These are phyloP conservation scores for Coemansia asiatica DNA, from an alignment of 192 early-diverging fungal species.

Conservation along the genomic window DNA sequence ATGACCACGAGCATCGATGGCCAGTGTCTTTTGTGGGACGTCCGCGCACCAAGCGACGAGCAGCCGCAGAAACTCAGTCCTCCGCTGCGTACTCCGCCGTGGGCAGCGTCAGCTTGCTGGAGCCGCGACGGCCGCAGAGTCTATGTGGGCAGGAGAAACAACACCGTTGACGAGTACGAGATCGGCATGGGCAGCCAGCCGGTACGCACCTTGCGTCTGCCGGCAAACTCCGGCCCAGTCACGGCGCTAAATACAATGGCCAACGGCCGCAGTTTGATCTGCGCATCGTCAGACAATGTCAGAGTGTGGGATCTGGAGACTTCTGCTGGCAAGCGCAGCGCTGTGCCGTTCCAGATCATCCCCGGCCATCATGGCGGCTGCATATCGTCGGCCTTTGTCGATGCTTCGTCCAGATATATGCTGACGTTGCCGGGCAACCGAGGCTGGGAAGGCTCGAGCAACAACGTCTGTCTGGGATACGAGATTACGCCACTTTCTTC, in stretches of 20 bases:
- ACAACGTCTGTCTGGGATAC: slow-evolving; percentile 85
- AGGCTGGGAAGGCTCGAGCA: slow-evolving; percentile 92
- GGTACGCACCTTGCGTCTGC: slow-evolving; percentile 76
- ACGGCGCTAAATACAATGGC: slow-evolving; percentile 72
- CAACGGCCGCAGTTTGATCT: slow-evolving; percentile 80
- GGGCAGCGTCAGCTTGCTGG: slow-evolving; percentile 78
- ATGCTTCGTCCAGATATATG: slow-evolving; percentile 76
- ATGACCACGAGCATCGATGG: slow-evolving; percentile 79
- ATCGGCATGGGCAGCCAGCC: slow-evolving; percentile 59
- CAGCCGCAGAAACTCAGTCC: slow-evolving; percentile 8
- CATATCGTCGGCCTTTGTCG: slow-evolving; percentile 68
- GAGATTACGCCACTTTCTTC: slow-evolving; percentile 54
- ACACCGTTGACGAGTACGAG: slow-evolving; percentile 91
- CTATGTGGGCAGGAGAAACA: slow-evolving; percentile 86
- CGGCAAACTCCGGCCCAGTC: slow-evolving; percentile 86
- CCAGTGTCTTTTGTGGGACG: slow-evolving; percentile 72
- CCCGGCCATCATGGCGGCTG: slow-evolving; percentile 91
- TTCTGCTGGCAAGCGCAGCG: slow-evolving; percentile 41
- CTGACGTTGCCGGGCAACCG: slow-evolving; percentile 89
- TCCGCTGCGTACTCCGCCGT: slow-evolving; percentile 69
- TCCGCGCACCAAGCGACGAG: slow-evolving; percentile 54
- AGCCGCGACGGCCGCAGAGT: slow-evolving; percentile 77
- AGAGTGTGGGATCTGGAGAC: slow-evolving; percentile 82
- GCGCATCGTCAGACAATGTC: slow-evolving; percentile 91
- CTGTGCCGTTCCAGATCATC: slow-evolving; percentile 87